Base-by-base conservation (phyloP, 2,329 filamentous ascomycete genomes). In the Pestalotiopsis sp. region DNA sequence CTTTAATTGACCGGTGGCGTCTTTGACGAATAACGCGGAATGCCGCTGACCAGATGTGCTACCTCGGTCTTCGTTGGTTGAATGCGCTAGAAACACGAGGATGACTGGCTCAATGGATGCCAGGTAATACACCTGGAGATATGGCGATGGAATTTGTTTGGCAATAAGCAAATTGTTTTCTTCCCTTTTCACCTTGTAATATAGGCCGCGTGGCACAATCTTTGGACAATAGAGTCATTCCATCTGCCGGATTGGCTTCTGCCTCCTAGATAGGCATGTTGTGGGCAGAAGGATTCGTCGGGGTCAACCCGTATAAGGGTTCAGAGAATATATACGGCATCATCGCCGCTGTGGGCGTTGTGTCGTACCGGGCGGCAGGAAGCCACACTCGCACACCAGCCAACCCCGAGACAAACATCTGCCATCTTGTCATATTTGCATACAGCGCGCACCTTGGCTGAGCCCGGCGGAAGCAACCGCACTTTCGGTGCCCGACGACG, bases 41-140 rank as follows among this genome's bases (percentile, higher is more conserved):
- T 26, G 56, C 26, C 30, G 58, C 58, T 61, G 58, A 61, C 58
- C 40, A 61, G 58, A 61, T 61, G 58, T 61, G 58, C 22, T 38
- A 61, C 58, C 13, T 38, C 7, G 30, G 30, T 35, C 7, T 35
- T 2, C 6, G 30, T 35, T 17, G 30, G 7, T 35, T 17, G 6
- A 17, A 20, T 14, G 58, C n/a, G 30, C 26, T 14, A 58, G n/a
- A 10, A 3, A 61, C 38, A 17, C 13, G 11, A 17, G 14, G 4
- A 61, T 11, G 10, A 60, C 26, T 22, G 58, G 26, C 24, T 58
- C 14, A n/a, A 35, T 57, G 56, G 14, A n/a, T 17, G 58, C 35
- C 58, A n/a, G 20, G 11, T 40, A 6, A 22, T 24, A 61, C 5
- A 7, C 58, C 13, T 11, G 35, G 14, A 38, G 17, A 20, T 17